Evolutionary conservation across 352 stramenopile genomes (phyloP), one percentile per base, ranked within the genome.

Genomic region (Phytophthora cactorum): DNA sequence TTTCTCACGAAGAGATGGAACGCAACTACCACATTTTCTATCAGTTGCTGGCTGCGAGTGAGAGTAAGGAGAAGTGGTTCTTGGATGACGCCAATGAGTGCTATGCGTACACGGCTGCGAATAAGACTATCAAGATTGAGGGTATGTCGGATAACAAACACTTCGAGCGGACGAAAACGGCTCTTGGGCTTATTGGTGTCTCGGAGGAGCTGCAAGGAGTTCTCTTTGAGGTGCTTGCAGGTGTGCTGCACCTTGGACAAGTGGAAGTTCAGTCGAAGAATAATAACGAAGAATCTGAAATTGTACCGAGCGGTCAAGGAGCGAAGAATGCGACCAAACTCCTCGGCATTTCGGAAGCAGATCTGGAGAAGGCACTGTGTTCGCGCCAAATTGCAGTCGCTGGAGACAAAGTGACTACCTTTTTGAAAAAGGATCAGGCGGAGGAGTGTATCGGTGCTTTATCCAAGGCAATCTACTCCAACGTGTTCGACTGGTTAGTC

Each of bases 401-500:
- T 44, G 82, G 83, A 47, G 86, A 93, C 47, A 82, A 88, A 44
- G 68, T 92, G n/a, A 90, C 72, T 7, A 85, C 73, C 43, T 89
- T 76, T 82, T 75, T 98, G 45, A 77, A 77, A 53, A 92, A 96
- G 14, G 92, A 91, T 31, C 90, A 96, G 60, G 97, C 97, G 0
- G 66, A 82, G 12, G 95, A 98, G 68, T 97, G 90, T 47, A 80
- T 96, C 11, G 96, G 99, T 70, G 95, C 96, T 6, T 83, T 99
- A 25, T 91, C 96, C 0, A 99, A 99, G 79, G 84, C 97, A 41
- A 92, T 98, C 43, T 99, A 99, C 74, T 96, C 91, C 3, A 97
- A 95, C 61, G 65, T 99, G 10, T 99, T 99, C 67, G 80, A 98
- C 59, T 99, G 96, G 96, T 77, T 99, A 14, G 96, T 99, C 38